phyloP scores from a whole-genome alignment of 2,329 filamentous ascomycete species.

The Capronia coronata region DNA sequence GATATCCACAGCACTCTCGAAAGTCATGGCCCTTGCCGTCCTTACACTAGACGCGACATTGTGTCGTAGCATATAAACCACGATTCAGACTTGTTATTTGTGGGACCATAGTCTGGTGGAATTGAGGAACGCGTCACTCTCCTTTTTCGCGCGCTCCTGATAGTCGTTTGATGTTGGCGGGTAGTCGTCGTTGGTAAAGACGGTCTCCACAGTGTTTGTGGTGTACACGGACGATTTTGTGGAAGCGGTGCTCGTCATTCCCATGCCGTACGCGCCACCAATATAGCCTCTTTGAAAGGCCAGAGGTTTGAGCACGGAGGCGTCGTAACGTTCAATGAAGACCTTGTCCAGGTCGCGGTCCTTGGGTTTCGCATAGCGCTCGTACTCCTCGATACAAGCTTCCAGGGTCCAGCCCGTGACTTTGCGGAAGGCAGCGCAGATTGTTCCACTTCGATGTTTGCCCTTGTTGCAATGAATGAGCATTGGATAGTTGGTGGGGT shows the following conservation, averaged over 20 bases:
- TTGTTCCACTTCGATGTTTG: slow-evolving; percentile 85
- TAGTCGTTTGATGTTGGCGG: slow-evolving; percentile 17
- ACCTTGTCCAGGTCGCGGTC: slow-evolving; percentile 36
- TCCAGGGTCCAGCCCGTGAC: slow-evolving; percentile 60
- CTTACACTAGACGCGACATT: too few relatives aligned
- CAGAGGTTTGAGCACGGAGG: slow-evolving; percentile 23
- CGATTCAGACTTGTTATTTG: slow-evolving; percentile 1
- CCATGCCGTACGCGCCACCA: slow-evolving; percentile 24
- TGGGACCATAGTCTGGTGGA: slow-evolving; percentile 17
- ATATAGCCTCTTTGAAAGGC: slow-evolving; percentile 27
- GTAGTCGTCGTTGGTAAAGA: slow-evolving; percentile 13
- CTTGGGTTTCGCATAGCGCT: slow-evolving; percentile 51
- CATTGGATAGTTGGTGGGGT: slow-evolving; percentile 68
- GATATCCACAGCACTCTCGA: too few relatives aligned
- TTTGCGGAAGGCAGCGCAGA: slow-evolving; percentile 73
- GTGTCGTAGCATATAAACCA: not conserved
- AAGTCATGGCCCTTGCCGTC: too few relatives aligned
- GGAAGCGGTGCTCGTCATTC: slow-evolving; percentile 17
- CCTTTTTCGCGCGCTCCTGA: slow-evolving; percentile 20
- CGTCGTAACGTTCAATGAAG: slow-evolving; percentile 27
- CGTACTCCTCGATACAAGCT: slow-evolving; percentile 66
- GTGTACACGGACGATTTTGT: slow-evolving; percentile 26
- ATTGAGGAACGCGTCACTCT: slow-evolving; percentile 20
- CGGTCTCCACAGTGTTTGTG: slow-evolving; percentile 26
- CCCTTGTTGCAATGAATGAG: slow-evolving; percentile 92